A percentile compares a stretch with the other conserved stretches of the same genome.
These are phyloP conservation scores for Pyrenophora graminea DNA, from an alignment of 2,329 filamentous ascomycete genomes.

Conservation along the genomic window DNA sequence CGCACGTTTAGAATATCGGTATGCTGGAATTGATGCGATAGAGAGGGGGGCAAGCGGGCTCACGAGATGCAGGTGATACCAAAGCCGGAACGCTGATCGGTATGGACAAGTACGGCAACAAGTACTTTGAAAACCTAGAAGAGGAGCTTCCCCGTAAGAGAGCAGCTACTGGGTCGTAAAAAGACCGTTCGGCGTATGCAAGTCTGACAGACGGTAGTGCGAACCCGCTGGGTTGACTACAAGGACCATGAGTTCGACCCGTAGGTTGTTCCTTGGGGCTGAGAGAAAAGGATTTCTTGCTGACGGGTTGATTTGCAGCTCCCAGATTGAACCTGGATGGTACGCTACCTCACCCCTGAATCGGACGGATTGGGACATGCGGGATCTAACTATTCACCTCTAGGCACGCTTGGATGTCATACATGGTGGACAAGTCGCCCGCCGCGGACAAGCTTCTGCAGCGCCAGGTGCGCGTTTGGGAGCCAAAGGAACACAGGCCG, in stretches of 20 bases:
- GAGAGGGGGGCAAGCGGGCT: slow-evolving; percentile 19
- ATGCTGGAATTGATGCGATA: slow-evolving; percentile 13
- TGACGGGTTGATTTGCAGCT: slow-evolving; percentile 55
- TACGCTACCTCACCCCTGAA: slow-evolving; percentile 35
- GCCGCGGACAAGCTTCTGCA: slow-evolving; percentile 73
- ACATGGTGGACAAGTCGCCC: slow-evolving; percentile 86
- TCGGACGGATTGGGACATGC: not conserved
- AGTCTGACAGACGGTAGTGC: slow-evolving; percentile 60
- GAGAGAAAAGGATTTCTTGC: slow-evolving; percentile 10
- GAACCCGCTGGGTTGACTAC: slow-evolving; percentile 98
- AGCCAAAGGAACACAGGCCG: slow-evolving; percentile 71
- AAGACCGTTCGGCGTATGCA: not conserved
- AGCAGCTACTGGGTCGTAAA: no score
- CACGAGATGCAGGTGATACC: slow-evolving; percentile 75
- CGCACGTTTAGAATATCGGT: slow-evolving; percentile 46
- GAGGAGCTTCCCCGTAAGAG: slow-evolving; percentile 88
- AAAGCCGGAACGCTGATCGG: slow-evolving; percentile 88
- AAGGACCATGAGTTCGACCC: slow-evolving; percentile 82
- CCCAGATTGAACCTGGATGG: slow-evolving; percentile 92
- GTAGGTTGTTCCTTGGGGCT: slow-evolving; percentile 51
- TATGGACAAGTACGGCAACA: slow-evolving; percentile 91
- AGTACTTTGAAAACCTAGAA: slow-evolving; percentile 88
- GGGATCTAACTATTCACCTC: slow-evolving; percentile 2
- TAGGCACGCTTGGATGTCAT: slow-evolving; percentile 95
- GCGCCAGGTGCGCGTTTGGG: slow-evolving; percentile 72